These are phyloP conservation scores for Petunia hybrid DNA, from an alignment of 305 asterid species.

Conservation along the genomic window DNA sequence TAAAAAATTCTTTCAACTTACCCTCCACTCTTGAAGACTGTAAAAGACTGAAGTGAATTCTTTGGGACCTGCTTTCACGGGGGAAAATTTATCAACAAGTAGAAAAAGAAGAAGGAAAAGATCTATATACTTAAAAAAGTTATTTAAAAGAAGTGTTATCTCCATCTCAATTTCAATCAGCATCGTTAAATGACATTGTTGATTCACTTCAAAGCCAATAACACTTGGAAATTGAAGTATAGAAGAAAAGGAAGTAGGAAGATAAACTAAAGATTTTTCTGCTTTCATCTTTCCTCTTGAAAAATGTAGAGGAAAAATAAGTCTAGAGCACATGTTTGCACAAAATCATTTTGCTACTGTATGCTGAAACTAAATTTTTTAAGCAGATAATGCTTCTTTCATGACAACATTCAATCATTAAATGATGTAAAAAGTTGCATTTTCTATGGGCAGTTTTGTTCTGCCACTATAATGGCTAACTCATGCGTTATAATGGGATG, in stretches of 20 bases:
- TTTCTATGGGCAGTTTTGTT: background rate
- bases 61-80: conserved; percentile 77
- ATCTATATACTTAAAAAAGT: background rate
- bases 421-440: background rate
- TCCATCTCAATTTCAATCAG: background rate
- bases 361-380: background rate
- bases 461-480: background rate
- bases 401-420: background rate
- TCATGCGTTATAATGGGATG: background rate
- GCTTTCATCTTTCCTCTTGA: conserved; percentile 8
- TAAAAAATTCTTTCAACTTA: conserved; percentile 41
- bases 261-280: background rate
- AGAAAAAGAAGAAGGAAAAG: background rate
- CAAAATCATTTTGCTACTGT: background rate
- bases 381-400: background rate
- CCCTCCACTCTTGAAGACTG: conserved; percentile 98
- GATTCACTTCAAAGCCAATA: background rate
- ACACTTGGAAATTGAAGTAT: background rate
- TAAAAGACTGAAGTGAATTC: conserved; percentile 80
- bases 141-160: background rate
- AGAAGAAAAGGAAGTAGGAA: conserved; percentile 1
- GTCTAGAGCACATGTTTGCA: background rate
- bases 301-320: background rate
- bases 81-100: background rate
- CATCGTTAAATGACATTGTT: no score